These are phyloP conservation scores for Russula abietina DNA, from an alignment of 768 basidiomycete genomes.

Conservation along the genomic window DNA sequence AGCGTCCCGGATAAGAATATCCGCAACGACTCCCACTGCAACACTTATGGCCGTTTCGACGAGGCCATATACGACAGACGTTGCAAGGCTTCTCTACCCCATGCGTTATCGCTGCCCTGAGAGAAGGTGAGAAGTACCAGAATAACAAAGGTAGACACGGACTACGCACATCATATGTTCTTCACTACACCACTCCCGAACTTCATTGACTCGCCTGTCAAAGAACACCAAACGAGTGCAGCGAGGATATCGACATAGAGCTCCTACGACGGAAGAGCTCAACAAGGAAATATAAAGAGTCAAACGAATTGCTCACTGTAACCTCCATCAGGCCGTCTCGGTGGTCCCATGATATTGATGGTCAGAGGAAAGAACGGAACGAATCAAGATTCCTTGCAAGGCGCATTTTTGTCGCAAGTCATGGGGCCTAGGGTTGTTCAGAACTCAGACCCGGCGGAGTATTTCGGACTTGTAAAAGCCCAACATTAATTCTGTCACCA, in stretches of 20 bases:
- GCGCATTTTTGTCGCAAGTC: no score
- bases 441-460: no score
- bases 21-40: background rate
- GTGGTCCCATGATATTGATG: no score
- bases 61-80: background rate
- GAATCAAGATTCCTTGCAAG: no score
- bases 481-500: no score
- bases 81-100: background rate
- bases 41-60: background rate
- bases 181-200: conserved; percentile 8
- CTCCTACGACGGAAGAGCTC: background rate
- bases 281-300: background rate
- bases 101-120: background rate
- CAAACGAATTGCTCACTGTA: no score
- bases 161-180: conserved; percentile 1
- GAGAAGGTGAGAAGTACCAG: background rate
- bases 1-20: background rate
- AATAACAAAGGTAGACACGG: no score
- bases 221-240: background rate
- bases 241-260: background rate
- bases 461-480: no score
- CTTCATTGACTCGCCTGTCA: background rate
- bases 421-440: no score
- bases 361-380: no score
- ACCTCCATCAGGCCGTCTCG: no score